Percentiles rank a stretch among this genome's conserved stretches.
Evolutionary conservation across 2,329 filamentous ascomycete genomes (phyloP).

Genomic region (Akanthomyces uredinophilus): DNA sequence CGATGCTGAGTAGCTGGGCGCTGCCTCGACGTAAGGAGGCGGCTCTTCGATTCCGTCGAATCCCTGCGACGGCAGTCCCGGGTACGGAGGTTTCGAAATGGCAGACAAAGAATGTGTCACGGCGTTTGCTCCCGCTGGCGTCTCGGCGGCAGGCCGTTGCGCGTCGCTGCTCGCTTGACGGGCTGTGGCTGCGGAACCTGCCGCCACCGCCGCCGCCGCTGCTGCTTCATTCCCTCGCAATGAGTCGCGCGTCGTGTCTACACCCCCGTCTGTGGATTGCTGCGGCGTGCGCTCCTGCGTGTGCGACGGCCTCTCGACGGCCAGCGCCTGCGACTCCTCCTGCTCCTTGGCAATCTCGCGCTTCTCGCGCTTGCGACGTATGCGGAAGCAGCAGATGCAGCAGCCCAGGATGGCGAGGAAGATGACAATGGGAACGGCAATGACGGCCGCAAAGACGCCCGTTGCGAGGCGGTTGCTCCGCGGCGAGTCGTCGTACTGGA

Average conservation of each 20-base stretch:
- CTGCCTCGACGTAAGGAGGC: constrained; percentile 4
- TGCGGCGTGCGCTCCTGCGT: background rate
- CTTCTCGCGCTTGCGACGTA: constrained; percentile 3
- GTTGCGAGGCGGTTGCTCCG: background rate
- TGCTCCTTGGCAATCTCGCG: constrained; percentile 9
- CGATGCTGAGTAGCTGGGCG: background rate
- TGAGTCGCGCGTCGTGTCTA: background rate
- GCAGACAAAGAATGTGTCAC: background rate
- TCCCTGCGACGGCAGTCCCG: background rate
- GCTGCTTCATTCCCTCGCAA: background rate
- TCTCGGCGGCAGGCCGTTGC: background rate
- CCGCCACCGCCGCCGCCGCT: background rate
- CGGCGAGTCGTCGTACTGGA: background rate
- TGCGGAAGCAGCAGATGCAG: constrained; percentile 12
- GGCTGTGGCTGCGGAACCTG: background rate
- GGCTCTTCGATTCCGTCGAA: constrained; percentile 10
- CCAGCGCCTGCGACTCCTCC: background rate
- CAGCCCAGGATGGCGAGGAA: constrained; percentile 6
- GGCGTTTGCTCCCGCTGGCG: background rate
- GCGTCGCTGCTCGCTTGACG: background rate
- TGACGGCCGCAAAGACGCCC: background rate
- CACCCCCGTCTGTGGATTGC: background rate
- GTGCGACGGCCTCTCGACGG: background rate
- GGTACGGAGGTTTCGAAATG: constrained; percentile 1
- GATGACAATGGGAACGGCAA: constrained; percentile 9